A percentile compares a stretch with the other conserved stretches of the same genome.
Conservation (phyloP, 2,329 filamentous ascomycete genomes). For the Grosmannia serpens region DNA sequence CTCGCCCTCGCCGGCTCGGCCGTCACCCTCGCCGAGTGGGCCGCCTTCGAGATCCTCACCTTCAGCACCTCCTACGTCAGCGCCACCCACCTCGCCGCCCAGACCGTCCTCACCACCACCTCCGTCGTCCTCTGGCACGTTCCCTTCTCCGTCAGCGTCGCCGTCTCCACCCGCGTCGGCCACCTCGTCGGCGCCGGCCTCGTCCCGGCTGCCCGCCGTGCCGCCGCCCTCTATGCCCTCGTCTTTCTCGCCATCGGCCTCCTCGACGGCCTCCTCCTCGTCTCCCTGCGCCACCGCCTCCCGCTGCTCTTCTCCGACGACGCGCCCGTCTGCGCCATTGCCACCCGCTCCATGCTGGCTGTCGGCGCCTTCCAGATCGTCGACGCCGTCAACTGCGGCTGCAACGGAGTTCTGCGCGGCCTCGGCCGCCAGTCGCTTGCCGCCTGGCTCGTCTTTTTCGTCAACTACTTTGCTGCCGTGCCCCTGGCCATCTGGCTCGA, state of each 20-base stretch:
- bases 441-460: conserved; percentile 58
- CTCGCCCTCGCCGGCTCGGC: conserved; percentile 59
- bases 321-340: conserved; percentile 40
- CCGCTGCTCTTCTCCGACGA: conserved; percentile 52
- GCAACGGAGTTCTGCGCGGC: conserved; percentile 58
- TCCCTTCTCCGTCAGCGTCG: conserved; percentile 61
- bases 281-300: conserved; percentile 44
- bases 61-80: conserved; percentile 54
- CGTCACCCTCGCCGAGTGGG: conserved; percentile 55
- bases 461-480: conserved; percentile 61
- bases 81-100: conserved; percentile 55
- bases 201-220: conserved; percentile 17
- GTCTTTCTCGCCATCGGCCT: conserved; percentile 26
- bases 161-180: conserved; percentile 58
- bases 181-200: conserved; percentile 63
- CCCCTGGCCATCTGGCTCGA: conserved; percentile 57
- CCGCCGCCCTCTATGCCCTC: conserved; percentile 8
- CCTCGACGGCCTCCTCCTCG: conserved; percentile 52
- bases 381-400: conserved; percentile 53
- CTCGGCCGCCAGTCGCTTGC: conserved; percentile 60
- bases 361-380: conserved; percentile 64
- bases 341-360: conserved; percentile 48
- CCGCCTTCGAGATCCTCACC: conserved; percentile 49
- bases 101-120: conserved; percentile 55
- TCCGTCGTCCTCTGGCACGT: conserved; percentile 59